Evolutionary conservation across 148 eudicot genomes (phyloP).

Genomic region (Camellia granthamiana): DNA sequence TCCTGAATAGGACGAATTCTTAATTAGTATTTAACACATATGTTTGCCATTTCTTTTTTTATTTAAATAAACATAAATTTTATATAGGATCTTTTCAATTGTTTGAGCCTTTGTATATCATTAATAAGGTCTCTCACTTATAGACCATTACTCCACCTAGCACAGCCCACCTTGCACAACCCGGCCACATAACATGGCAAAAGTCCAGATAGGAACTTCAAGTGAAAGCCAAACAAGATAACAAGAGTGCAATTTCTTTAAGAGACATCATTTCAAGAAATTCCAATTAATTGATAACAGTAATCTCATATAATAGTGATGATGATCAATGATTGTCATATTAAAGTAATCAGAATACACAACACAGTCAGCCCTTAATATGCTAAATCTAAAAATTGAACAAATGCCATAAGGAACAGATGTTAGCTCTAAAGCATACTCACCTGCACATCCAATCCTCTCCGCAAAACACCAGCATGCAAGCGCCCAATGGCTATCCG

Average conservation of each 20-base stretch:
- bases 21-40: neutral
- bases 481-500: constrained; percentile 91
- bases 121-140: neutral
- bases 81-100: neutral
- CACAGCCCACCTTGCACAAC: neutral
- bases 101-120: neutral
- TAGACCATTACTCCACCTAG: neutral
- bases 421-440: constrained; percentile 6
- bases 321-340: neutral
- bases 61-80: neutral
- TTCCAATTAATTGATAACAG: neutral
- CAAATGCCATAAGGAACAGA: neutral
- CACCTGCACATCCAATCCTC: constrained; percentile 90
- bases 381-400: neutral
- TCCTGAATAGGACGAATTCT: neutral
- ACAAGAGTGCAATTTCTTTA: neutral
- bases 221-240: neutral
- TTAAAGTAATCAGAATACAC: neutral
- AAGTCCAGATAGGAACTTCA: neutral
- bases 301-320: neutral
- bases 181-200: neutral
- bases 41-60: neutral
- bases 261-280: neutral
- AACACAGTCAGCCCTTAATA: neutral
- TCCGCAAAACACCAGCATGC: constrained; percentile 84